phyloP scores from a whole-genome alignment of 768 basidiomycete species.

The Aureoboletus auriporus region DNA sequence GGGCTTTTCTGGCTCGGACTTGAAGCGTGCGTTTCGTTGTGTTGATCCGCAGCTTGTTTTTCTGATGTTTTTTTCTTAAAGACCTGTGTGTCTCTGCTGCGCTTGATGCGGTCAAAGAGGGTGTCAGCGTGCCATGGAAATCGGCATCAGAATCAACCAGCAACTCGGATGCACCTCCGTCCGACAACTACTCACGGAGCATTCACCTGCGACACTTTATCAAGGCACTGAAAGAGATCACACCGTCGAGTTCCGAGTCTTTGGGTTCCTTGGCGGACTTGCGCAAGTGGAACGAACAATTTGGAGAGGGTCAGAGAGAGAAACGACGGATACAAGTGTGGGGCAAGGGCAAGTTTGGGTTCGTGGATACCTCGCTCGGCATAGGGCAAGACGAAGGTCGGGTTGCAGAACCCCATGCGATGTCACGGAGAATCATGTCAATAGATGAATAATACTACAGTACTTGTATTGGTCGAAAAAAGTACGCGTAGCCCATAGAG shows the following conservation, averaged over 20 bases:
- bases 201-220: conserved; percentile 66
- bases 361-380: conserved; percentile 46
- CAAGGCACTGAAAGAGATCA: conserved; percentile 85
- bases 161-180: conserved; percentile 3
- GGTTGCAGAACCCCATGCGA: conserved; percentile 28
- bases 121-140: conserved; percentile 76
- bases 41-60: background rate
- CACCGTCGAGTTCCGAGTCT: conserved; percentile 83
- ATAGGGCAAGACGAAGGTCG: conserved; percentile 40
- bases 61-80: conserved; percentile 28
- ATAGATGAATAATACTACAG: conserved; percentile 27
- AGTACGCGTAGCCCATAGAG: conserved; percentile 13
- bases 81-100: conserved; percentile 93
- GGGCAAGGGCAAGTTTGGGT: conserved; percentile 88
- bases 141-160: conserved; percentile 4
- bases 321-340: conserved; percentile 70
- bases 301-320: conserved; percentile 78
- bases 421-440: conserved; percentile 11
- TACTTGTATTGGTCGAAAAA: conserved; percentile 12
- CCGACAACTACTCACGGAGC: conserved; percentile 30
- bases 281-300: conserved; percentile 90
- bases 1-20: conserved; percentile 89
- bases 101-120: conserved; percentile 86
- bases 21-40: conserved; percentile 68
- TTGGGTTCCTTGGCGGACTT: conserved; percentile 71